Evolutionary conservation across 2,329 filamentous ascomycete species (phyloP).

Genomic region (Penicillium sp.): DNA sequence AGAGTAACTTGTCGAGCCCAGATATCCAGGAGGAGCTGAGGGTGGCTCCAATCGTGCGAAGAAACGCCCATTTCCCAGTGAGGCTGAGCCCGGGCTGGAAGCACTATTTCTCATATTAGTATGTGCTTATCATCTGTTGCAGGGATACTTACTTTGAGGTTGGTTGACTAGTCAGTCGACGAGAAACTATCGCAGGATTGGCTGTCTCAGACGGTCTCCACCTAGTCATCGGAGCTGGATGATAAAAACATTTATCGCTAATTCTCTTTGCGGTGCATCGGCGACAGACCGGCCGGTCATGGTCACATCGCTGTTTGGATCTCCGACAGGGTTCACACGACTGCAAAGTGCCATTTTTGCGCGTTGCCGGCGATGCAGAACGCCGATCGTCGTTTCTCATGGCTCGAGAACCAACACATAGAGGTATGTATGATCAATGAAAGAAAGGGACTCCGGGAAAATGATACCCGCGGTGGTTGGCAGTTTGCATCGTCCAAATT

Average conservation of each 20-base stretch:
- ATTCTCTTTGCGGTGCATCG: constrained; percentile 33
- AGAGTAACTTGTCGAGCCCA: constrained; percentile 37
- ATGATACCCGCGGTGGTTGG: not conserved
- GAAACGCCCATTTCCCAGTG: constrained; percentile 19
- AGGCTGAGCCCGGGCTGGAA: constrained; percentile 26
- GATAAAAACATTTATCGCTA: constrained; percentile 35
- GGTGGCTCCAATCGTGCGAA: constrained; percentile 25
- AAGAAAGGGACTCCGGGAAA: not conserved
- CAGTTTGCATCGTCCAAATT: not conserved
- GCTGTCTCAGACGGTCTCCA: constrained; percentile 15
- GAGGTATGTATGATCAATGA: not conserved
- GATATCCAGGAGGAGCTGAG: constrained; percentile 32
- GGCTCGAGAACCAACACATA: not conserved
- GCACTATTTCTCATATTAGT: constrained; percentile 16
- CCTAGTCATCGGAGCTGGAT: constrained; percentile 41
- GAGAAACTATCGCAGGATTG: constrained; percentile 10
- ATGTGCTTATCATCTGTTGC: not conserved
- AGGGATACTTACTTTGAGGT: constrained; percentile 23
- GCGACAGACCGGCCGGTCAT: constrained; percentile 35
- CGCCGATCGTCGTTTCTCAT: constrained; percentile 22
- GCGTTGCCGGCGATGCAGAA: constrained; percentile 29
- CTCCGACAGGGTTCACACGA: constrained; percentile 41
- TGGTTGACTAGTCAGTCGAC: constrained; percentile 19
- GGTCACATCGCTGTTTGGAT: constrained; percentile 39
- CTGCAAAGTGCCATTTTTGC: constrained; percentile 37